These are phyloP conservation scores for Aspergillus melleus DNA, from an alignment of 2,329 filamentous ascomycete species.

Conservation along the genomic window DNA sequence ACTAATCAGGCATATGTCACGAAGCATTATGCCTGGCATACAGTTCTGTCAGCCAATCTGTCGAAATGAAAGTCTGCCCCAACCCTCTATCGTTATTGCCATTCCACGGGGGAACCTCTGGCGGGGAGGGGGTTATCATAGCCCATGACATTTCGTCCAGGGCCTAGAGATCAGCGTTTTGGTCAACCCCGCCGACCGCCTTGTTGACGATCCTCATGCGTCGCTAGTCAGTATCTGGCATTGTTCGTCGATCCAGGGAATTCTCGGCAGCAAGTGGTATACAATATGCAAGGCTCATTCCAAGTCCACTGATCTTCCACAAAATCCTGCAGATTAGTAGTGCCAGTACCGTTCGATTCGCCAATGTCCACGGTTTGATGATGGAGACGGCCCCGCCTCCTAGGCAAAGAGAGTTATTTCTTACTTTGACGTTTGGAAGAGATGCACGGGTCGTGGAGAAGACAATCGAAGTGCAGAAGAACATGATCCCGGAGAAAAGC, in stretches of 20 bases:
- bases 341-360: background rate
- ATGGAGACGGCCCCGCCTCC: conserved; percentile 5
- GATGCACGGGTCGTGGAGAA: background rate
- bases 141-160: background rate
- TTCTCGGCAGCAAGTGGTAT: background rate
- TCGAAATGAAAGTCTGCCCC: too few relatives aligned
- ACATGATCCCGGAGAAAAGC: background rate
- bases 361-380: background rate
- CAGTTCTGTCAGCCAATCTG: too few relatives aligned
- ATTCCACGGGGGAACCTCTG: too few relatives aligned
- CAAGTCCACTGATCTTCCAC: background rate
- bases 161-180: background rate
- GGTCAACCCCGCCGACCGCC: background rate
- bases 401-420: background rate
- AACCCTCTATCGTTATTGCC: too few relatives aligned
- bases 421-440: conserved; percentile 1
- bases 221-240: background rate
- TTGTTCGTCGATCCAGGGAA: background rate
- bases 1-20: too few relatives aligned
- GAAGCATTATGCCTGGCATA: too few relatives aligned
- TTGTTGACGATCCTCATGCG: background rate
- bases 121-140: background rate
- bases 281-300: background rate
- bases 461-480: background rate
- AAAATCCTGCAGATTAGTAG: background rate